A percentile compares a stretch with the other conserved stretches of the same genome.
phyloP scores from a whole-genome alignment of 2,329 filamentous ascomycete genomes.

The Helotiales sp. region DNA sequence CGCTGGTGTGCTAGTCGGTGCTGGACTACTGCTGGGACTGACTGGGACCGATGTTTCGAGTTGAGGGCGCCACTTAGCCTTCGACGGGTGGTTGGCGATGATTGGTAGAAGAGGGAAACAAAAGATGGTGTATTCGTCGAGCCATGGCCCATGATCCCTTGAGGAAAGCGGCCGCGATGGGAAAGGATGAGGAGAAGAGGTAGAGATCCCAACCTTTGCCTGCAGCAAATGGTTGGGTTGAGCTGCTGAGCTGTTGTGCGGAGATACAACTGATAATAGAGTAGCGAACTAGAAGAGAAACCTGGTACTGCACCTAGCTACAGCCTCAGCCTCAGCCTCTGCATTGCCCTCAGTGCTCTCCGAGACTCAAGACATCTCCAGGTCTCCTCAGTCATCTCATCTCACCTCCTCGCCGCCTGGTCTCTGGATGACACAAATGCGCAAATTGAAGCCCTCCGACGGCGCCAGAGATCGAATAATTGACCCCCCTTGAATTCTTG shows the following conservation, averaged over 20 bases:
- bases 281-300: neutral
- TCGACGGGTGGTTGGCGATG: neutral
- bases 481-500: neutral
- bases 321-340: neutral
- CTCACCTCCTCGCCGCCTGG: neutral
- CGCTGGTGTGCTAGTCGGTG: neutral
- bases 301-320: neutral
- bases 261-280: neutral
- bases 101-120: neutral
- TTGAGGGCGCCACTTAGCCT: constrained; percentile 7
- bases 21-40: neutral
- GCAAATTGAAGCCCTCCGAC: neutral
- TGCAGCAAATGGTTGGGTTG: no score
- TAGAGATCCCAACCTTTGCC: no score
- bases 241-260: no score
- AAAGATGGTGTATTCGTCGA: neutral
- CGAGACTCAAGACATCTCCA: neutral
- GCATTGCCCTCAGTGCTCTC: neutral
- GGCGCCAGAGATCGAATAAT: neutral
- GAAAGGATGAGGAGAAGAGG: neutral
- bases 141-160: neutral
- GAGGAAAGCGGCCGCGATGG: neutral
- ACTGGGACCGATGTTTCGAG: constrained; percentile 17
- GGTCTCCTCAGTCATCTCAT: neutral
- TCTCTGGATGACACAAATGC: neutral